Evolutionary conservation across 106 monocot genomes (phyloP).

Genomic region (Acorus gramineus): DNA sequence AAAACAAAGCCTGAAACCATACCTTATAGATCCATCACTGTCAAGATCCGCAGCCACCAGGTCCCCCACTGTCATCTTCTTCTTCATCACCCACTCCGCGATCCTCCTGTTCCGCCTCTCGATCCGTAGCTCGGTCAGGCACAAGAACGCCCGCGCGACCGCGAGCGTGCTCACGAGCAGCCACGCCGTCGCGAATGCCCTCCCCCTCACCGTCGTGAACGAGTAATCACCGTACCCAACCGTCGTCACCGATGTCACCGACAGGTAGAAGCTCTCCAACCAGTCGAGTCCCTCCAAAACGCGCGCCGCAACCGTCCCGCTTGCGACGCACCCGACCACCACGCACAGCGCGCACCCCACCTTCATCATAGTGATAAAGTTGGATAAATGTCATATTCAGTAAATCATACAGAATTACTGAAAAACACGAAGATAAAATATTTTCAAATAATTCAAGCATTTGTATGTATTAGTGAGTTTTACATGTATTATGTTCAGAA

Average conservation of each 20-base stretch:
- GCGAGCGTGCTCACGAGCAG: conserved; percentile 21
- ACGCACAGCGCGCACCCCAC: background rate
- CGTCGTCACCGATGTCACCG: conserved; percentile 28
- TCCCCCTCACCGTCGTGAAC: conserved; percentile 19
- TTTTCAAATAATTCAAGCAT: too few species aligned
- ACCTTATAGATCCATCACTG: conserved; percentile 26
- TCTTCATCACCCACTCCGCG: conserved; percentile 13
- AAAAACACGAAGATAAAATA: too few species aligned
- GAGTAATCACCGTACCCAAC: conserved; percentile 21
- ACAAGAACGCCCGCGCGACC: conserved; percentile 20
- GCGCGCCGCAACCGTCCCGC: conserved; percentile 12
- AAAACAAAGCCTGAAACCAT: background rate
- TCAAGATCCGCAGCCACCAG: conserved; percentile 17
- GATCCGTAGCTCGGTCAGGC: conserved; percentile 21
- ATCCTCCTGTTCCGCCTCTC: conserved; percentile 15
- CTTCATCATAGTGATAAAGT: too few species aligned
- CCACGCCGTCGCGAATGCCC: conserved; percentile 21
- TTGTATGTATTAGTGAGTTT: too few species aligned
- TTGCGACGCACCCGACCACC: conserved; percentile 12
- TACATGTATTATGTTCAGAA: too few species aligned
- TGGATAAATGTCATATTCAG: too few species aligned
- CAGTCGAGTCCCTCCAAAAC: conserved; percentile 16
- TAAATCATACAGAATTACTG: too few species aligned
- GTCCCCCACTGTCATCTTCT: conserved; percentile 15
- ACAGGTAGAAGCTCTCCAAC: conserved; percentile 18